Evolutionary conservation across 164 flowering plant genomes (phyloP), one percentile per base, ranked within the genome.

Genomic region (Nymphaea thermarum): DNA sequence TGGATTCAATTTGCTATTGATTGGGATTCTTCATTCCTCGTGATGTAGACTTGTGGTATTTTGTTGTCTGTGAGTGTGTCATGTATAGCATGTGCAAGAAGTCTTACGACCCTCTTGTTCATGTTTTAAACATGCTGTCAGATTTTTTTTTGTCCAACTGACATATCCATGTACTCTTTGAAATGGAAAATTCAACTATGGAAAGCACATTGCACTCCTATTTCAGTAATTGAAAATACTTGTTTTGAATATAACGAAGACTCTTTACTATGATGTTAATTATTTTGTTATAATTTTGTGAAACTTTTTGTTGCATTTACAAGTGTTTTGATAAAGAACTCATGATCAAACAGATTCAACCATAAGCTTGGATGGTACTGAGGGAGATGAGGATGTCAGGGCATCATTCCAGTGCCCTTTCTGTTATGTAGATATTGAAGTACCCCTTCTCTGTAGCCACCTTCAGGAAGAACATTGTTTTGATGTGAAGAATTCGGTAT

Each of bases 401-500:
- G 76, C 82, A 69, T 84, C 67, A 75, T 84, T 88, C 71, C 89
- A 89, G 25, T 92, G 98, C 73, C 98, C 98, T 53, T 92, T 85
- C 76, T 92, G 98, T 72, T 85, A 81, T 67, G 77, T 87, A 65
- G 98, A 92, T n/a, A 82, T 87, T 60, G 95, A 87, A 74, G 66
- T 90, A 65, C 75, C 75, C 4, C 60, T 77, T 62, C 80, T 93
- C 42, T 84, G 84, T 67, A 73, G 43, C 69, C 96, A 90, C 80
- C 80, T 89, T 43, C 86, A 87, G 67, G 90, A 87, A 67, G 98
- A 93, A 62, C 98, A 93, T 71, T 90, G 96, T 78, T 90, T 90
- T 68, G 91, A 90, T 78, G 71, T 83, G 15, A 84, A 76, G 75
- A 87, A 84, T 73, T 85, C 93, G 67, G 96, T 89, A 84, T 44